A percentile compares a stretch with the other conserved stretches of the same genome.
These are phyloP conservation scores for Echites panduratus DNA, from an alignment of 257 asterid species.

Conservation along the genomic window DNA sequence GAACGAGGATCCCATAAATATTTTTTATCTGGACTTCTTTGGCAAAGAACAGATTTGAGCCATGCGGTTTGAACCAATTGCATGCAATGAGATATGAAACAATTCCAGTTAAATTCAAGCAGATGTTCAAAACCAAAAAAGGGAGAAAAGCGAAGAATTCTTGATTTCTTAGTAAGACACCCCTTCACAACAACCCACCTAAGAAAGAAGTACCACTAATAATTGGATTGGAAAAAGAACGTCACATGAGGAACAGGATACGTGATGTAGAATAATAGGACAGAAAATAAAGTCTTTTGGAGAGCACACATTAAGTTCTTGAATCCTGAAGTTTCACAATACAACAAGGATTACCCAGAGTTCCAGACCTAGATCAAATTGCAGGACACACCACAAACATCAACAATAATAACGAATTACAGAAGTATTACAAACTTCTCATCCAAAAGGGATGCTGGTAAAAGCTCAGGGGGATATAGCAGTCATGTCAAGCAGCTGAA, in stretches of 20 bases:
- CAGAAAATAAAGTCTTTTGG: not conserved
- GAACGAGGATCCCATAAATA: not conserved
- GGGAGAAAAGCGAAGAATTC: not conserved
- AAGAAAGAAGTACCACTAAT: not conserved
- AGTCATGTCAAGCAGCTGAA: not conserved
- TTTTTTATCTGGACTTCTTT: not conserved
- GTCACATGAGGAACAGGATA: not conserved
- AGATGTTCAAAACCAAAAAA: not conserved
- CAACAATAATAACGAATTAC: not conserved
- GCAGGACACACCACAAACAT: not conserved
- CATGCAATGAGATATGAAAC: slow-evolving; percentile 98
- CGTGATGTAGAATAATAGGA: not conserved
- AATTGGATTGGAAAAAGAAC: not conserved
- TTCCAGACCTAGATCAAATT: not conserved
- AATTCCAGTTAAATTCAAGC: slow-evolving; percentile 43
- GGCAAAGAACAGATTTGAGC: slow-evolving; percentile 59
- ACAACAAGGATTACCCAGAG: not conserved
- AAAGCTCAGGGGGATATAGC: slow-evolving; percentile 2
- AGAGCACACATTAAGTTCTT: not conserved
- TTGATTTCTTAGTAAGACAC: not conserved
- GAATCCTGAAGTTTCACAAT: not conserved
- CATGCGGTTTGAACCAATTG: slow-evolving; percentile 91
- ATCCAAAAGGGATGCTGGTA: not conserved
- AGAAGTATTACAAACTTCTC: not conserved
- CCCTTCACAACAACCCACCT: not conserved